A percentile compares a stretch with the other conserved stretches of the same genome.
phyloP scores from a whole-genome alignment of 106 monocot genomes.

The Dendrobium chrysotoxum region DNA sequence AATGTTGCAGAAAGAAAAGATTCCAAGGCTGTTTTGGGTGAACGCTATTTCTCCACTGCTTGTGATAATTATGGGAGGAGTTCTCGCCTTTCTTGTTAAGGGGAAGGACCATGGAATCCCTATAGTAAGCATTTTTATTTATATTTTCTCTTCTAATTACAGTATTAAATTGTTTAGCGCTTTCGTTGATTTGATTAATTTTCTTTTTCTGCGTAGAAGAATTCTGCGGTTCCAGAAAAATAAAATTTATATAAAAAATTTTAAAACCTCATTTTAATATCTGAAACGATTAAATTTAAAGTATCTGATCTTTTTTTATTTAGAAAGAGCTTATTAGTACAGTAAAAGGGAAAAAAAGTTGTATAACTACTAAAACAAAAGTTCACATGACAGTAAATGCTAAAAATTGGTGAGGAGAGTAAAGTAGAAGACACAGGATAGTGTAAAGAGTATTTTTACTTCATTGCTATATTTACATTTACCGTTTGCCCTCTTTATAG shows the following conservation, averaged over 20 bases:
- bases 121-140: slow-evolving; percentile 24
- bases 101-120: slow-evolving; percentile 63
- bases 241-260: too few species aligned
- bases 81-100: slow-evolving; percentile 45
- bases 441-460: too few species aligned
- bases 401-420: too few species aligned
- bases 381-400: too few species aligned
- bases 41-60: slow-evolving; percentile 55
- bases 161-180: neutral
- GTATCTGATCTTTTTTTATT: slow-evolving; percentile 2
- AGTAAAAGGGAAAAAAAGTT: too few species aligned
- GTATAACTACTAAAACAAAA: too few species aligned
- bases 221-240: too few species aligned
- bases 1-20: slow-evolving; percentile 40
- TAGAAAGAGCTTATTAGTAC: neutral
- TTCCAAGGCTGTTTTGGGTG: slow-evolving; percentile 60
- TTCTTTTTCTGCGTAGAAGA: neutral
- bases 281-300: too few species aligned
- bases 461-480: too few species aligned
- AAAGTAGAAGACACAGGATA: too few species aligned
- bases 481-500: too few species aligned
- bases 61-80: slow-evolving; percentile 56
- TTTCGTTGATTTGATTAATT: neutral
- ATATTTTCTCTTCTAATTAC: neutral
- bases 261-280: too few species aligned